phyloP scores from a whole-genome alignment of 2,329 filamentous ascomycete species.

The Hypoxylon sp. region DNA sequence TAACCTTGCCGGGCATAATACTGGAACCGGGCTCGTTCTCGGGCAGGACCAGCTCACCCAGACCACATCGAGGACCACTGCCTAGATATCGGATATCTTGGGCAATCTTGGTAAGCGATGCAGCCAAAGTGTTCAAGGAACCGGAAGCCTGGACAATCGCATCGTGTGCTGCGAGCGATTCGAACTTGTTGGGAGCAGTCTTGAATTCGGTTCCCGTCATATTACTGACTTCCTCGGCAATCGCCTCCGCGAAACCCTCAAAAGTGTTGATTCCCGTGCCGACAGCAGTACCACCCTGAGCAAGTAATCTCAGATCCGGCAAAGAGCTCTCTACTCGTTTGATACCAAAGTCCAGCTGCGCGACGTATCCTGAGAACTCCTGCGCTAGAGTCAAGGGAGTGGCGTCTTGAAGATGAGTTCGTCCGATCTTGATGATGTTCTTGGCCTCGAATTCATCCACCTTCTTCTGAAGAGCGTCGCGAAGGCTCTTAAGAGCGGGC shows the following conservation, averaged over 20 bases:
- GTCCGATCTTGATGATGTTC: conserved; percentile 98
- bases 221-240: conserved; percentile 88
- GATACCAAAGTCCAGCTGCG: conserved; percentile 90
- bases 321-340: conserved; percentile 84
- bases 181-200: conserved; percentile 99
- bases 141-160: conserved; percentile 94
- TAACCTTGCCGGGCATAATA: conserved; percentile 99
- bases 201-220: conserved; percentile 94
- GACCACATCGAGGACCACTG: conserved; percentile 92
- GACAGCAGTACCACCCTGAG: conserved; percentile 95
- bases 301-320: conserved; percentile 84
- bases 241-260: conserved; percentile 91
- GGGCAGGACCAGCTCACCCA: conserved; percentile 90
- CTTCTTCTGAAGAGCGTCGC: conserved; percentile 86
- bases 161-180: conserved; percentile 94
- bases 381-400: conserved; percentile 95
- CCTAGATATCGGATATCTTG: conserved; percentile 98
- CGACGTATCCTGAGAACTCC: conserved; percentile 97
- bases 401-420: conserved; percentile 96
- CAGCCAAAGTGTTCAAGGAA: conserved; percentile 89
- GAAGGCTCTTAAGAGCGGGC: conserved; percentile 82
- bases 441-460: conserved; percentile 82
- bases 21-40: conserved; percentile 98
- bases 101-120: conserved; percentile 95
- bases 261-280: conserved; percentile 98